Conservation (phyloP, 371 early-diverging fungal species). For the Caulochytrium protostelioides region DNA sequence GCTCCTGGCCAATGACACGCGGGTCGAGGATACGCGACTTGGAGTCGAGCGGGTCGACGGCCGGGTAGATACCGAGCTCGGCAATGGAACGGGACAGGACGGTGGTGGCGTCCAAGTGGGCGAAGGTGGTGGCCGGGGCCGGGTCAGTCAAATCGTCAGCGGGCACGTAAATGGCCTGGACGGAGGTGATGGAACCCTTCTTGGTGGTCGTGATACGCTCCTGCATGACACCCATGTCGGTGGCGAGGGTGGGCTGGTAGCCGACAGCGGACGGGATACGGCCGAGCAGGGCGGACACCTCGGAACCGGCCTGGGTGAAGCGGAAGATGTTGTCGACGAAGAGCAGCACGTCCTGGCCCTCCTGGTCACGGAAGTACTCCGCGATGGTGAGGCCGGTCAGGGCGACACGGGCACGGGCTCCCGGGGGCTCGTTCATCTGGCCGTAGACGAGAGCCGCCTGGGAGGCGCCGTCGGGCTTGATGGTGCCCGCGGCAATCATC, state of each 20-base stretch:
- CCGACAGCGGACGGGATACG: conserved; percentile 98
- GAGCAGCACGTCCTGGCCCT: conserved; percentile 95
- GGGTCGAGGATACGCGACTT: conserved; percentile 94
- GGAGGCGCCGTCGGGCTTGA: conserved; percentile 79
- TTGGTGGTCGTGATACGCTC: conserved; percentile 98
- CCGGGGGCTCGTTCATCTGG: conserved; percentile 99
- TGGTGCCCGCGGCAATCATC: conserved; percentile 86
- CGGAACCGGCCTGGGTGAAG: conserved; percentile 40
- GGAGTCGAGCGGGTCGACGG: conserved; percentile 96
- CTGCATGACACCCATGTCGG: conserved; percentile 94
- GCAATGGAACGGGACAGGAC: conserved; percentile 94
- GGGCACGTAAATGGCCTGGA: conserved; percentile 90
- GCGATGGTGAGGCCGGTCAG: conserved; percentile 93
- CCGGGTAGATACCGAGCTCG: conserved; percentile 97
- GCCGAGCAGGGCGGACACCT: conserved; percentile 81
- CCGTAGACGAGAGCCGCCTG: conserved; percentile 94
- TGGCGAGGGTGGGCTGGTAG: conserved; percentile 94
- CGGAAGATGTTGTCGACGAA: conserved; percentile 99
- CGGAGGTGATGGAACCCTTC: conserved; percentile 97
- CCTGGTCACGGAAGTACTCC: conserved; percentile 97
- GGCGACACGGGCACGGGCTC: conserved; percentile 98
- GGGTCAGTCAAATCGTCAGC: conserved; percentile 99
- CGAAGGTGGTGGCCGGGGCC: conserved; percentile 95
- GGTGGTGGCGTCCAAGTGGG: conserved; percentile 97
- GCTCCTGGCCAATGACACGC: conserved; percentile 85